Percentiles rank a stretch among this genome's conserved stretches.
Evolutionary conservation across 1,284 basidiomycete species (phyloP).

Genomic region (Phellinidium pouzarii): DNA sequence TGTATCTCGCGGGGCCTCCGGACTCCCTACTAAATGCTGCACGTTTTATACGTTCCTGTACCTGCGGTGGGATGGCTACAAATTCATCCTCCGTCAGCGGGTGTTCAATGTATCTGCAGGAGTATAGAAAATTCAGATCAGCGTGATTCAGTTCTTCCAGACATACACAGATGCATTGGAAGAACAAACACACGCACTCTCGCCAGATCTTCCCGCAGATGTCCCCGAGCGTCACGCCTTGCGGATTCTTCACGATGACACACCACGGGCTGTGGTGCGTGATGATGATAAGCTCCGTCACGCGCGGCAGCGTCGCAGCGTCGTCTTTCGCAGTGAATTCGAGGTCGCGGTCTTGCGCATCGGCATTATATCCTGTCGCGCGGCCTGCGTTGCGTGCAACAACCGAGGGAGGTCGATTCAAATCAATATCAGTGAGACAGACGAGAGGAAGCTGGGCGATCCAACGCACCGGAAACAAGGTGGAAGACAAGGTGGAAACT

Average conservation of each 20-base stretch:
- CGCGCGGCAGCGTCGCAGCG: constrained; percentile 72
- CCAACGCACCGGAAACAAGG: constrained; percentile 48
- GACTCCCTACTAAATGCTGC: constrained; percentile 39
- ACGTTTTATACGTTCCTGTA: constrained; percentile 65
- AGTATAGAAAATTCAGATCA: background rate
- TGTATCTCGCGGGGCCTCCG: constrained; percentile 19
- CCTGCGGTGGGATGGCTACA: constrained; percentile 45
- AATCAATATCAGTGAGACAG: background rate
- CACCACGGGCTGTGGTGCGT: constrained; percentile 73
- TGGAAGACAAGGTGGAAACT: constrained; percentile 67
- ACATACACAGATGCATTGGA: background rate
- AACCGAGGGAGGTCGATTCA: background rate
- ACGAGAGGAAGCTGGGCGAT: background rate
- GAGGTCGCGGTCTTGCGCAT: constrained; percentile 51
- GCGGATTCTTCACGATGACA: constrained; percentile 63
- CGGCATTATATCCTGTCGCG: constrained; percentile 53
- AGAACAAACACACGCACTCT: constrained; percentile 45
- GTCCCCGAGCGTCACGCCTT: constrained; percentile 67
- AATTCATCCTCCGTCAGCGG: constrained; percentile 62
- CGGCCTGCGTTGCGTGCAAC: constrained; percentile 34
- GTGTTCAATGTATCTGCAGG: constrained; percentile 59
- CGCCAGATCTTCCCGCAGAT: constrained; percentile 60
- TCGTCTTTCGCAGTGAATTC: constrained; percentile 63
- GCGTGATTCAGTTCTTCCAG: background rate
- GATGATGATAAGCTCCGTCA: constrained; percentile 66